Percentiles rank a stretch among this genome's conserved stretches.
phyloP scores from a whole-genome alignment of 129 eudicot species.

The Tagetes erecta region DNA sequence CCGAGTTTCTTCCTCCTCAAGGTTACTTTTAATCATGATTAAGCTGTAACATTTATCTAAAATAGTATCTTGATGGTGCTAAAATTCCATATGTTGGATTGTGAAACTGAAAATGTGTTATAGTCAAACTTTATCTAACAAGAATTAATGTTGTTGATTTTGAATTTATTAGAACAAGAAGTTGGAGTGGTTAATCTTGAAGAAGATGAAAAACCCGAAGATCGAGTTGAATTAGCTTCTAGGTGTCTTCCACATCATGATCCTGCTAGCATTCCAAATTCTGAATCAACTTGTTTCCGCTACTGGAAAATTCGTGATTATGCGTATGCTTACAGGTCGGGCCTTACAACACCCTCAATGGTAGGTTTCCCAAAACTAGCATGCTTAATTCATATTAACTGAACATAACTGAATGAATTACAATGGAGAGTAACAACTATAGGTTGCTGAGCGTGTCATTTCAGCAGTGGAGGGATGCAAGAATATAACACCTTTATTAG shows the following conservation, averaged over 20 bases:
- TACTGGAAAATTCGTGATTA: slow-evolving; percentile 92
- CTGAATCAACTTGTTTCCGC: slow-evolving; percentile 48
- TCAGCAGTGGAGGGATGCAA: slow-evolving; percentile 68
- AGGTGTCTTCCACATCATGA: slow-evolving; percentile 72
- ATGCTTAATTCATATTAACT: no score
- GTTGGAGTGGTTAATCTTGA: slow-evolving; percentile 47
- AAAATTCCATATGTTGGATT: not conserved
- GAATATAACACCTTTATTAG: slow-evolving; percentile 56
- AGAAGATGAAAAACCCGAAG: slow-evolving; percentile 62
- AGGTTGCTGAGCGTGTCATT: slow-evolving; percentile 82
- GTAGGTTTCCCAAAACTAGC: slow-evolving; percentile 37
- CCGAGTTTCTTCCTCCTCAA: slow-evolving; percentile 84
- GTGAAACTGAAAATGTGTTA: not conserved
- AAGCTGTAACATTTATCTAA: no score
- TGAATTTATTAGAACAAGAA: slow-evolving; percentile 57
- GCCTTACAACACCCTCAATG: slow-evolving; percentile 64
- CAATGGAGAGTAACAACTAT: no score
- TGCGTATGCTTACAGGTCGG: slow-evolving; percentile 71
- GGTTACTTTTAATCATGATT: slow-evolving; percentile 28
- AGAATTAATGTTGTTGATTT: slow-evolving; percentile 4
- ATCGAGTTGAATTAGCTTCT: slow-evolving; percentile 62
- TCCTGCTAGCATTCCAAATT: slow-evolving; percentile 40
- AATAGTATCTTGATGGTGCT: no score
- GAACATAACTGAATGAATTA: no score
- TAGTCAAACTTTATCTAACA: not conserved